phyloP scores from a whole-genome alignment of 2,329 filamentous ascomycete species.

The Canariomyces notabilis region DNA sequence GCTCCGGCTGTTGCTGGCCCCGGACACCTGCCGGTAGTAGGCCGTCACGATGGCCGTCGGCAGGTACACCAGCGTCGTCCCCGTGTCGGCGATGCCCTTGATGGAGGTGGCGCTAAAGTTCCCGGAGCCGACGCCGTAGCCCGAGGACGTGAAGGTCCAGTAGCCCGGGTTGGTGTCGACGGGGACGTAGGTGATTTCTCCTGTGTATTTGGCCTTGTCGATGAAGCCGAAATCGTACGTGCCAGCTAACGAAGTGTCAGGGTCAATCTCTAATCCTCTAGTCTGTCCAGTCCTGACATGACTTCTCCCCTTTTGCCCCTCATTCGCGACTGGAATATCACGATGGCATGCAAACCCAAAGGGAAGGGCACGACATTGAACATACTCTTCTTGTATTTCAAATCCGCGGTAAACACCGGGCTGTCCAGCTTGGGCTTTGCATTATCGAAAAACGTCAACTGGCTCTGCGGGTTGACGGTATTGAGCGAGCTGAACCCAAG shows the following conservation, averaged over 20 bases:
- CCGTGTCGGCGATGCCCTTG: constrained; percentile 53
- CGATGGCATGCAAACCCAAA: too few species aligned
- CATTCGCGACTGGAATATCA: too few species aligned
- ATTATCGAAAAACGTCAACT: constrained; percentile 40
- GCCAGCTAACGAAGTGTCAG: constrained; percentile 23
- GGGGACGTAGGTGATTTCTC: constrained; percentile 51
- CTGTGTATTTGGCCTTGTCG: constrained; percentile 53
- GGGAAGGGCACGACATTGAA: neutral
- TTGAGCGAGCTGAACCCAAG: constrained; percentile 42
- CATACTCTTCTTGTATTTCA: constrained; percentile 32
- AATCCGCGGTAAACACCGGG: constrained; percentile 32
- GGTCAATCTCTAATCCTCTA: neutral
- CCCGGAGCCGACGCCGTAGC: constrained; percentile 34
- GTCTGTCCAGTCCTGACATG: too few species aligned
- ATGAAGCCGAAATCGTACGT: constrained; percentile 43
- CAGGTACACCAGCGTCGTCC: constrained; percentile 52
- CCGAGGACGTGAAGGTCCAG: constrained; percentile 53
- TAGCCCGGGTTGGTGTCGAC: constrained; percentile 55
- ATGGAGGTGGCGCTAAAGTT: constrained; percentile 31
- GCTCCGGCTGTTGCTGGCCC: constrained; percentile 33
- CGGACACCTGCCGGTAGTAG: constrained; percentile 47
- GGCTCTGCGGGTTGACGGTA: constrained; percentile 37
- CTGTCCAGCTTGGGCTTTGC: constrained; percentile 27
- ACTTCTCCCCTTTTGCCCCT: too few species aligned
- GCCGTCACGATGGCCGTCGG: constrained; percentile 41